Percentiles rank a stretch among this genome's conserved stretches.
Evolutionary conservation across 108 stramenopile species (phyloP).

Genomic region (Mediolabrus comicus): DNA sequence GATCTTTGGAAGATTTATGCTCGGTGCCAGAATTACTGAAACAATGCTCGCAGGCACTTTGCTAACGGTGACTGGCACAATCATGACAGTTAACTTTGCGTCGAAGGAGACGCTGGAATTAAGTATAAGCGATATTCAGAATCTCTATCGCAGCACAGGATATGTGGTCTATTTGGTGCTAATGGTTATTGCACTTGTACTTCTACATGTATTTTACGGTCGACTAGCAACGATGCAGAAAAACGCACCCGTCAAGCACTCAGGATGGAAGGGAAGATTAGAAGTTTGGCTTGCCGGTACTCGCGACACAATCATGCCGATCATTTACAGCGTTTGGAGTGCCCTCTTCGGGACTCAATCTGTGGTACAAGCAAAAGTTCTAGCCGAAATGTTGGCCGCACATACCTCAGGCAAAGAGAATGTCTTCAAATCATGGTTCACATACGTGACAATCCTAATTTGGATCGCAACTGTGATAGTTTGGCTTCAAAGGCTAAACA

Average conservation of each 20-base stretch:
- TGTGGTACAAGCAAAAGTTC: conserved; percentile 65
- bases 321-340: conserved; percentile 58
- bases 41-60: conserved; percentile 59
- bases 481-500: conserved; percentile 65
- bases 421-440: conserved; percentile 50
- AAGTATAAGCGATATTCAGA: conserved; percentile 27
- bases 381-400: conserved; percentile 56
- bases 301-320: conserved; percentile 50
- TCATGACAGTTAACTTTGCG: conserved; percentile 34
- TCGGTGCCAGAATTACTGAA: conserved; percentile 45
- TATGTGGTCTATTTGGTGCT: conserved; percentile 38
- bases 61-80: conserved; percentile 58
- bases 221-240: conserved; percentile 19
- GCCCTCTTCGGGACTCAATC: conserved; percentile 71
- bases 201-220: conserved; percentile 33
- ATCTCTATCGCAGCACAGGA: conserved; percentile 31
- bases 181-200: conserved; percentile 26
- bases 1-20: conserved; percentile 61
- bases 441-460: conserved; percentile 56
- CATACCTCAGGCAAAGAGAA: conserved; percentile 47
- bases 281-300: not conserved
- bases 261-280: too few relatives aligned
- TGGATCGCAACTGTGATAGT: conserved; percentile 53
- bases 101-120: conserved; percentile 43
- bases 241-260: conserved; percentile 11